phyloP scores from a whole-genome alignment of 345 rosid species.

The Pugionium dolabratum region DNA sequence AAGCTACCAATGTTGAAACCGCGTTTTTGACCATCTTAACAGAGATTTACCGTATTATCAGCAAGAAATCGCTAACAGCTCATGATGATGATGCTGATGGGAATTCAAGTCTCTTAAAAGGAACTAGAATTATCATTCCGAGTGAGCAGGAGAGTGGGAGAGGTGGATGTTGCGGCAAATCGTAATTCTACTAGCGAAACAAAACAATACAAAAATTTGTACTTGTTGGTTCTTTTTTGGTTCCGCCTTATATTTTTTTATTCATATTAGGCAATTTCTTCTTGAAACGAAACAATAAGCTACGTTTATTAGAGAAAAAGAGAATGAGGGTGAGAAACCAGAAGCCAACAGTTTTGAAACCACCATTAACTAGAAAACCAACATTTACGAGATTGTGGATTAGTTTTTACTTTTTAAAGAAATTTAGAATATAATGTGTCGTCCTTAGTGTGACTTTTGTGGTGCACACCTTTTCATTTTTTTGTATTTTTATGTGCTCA shows the following conservation, averaged over 20 bases:
- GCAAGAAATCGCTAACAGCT: constrained; percentile 70
- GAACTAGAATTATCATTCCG: constrained; percentile 69
- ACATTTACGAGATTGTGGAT: not conserved
- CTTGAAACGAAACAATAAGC: constrained; percentile 35
- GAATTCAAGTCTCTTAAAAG: constrained; percentile 57
- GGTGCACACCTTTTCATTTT: too few relatives aligned
- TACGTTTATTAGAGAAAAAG: constrained; percentile 14
- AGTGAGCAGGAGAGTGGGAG: constrained; percentile 46
- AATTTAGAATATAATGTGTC: too few relatives aligned
- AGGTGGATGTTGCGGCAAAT: constrained; percentile 61
- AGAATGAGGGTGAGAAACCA: not conserved
- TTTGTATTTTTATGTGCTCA: too few relatives aligned
- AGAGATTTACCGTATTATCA: constrained; percentile 67
- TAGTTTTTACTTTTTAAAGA: too few relatives aligned
- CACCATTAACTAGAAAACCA: too few relatives aligned
- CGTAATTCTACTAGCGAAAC: constrained; percentile 13
- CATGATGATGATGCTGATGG: constrained; percentile 50
- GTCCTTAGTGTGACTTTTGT: too few relatives aligned
- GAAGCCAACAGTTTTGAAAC: not conserved
- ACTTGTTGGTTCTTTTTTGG: constrained; percentile 5
- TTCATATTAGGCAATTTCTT: constrained; percentile 32
- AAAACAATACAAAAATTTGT: not conserved
- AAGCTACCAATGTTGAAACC: constrained; percentile 75
- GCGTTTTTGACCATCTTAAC: constrained; percentile 70
- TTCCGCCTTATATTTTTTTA: constrained; percentile 2